A percentile compares a stretch with the other conserved stretches of the same genome.
Conservation (phyloP, 176 grass and related monocot species). For the Musa troglodytarum region DNA sequence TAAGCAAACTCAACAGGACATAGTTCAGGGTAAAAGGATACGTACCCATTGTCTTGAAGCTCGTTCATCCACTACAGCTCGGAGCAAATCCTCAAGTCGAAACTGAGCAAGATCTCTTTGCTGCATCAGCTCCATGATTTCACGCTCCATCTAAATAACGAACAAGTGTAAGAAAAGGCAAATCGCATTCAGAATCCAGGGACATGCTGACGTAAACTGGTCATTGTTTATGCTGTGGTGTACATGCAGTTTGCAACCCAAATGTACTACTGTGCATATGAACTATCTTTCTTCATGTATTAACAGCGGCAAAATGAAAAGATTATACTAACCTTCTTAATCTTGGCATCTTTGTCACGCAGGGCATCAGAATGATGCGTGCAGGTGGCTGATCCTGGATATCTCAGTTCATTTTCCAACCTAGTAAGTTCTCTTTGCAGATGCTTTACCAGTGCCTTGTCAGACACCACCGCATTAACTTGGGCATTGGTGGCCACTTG, state of each 20-base stretch:
- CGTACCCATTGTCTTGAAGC: slow-evolving; percentile 46
- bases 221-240: no score
- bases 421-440: slow-evolving; percentile 70
- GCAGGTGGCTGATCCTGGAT: slow-evolving; percentile 35
- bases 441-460: slow-evolving; percentile 77
- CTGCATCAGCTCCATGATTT: slow-evolving; percentile 57
- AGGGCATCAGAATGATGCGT: slow-evolving; percentile 44
- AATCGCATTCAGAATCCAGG: no score
- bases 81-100: slow-evolving; percentile 57
- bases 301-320: no score
- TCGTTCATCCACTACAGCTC: slow-evolving; percentile 31
- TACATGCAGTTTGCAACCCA: no score
- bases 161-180: no score
- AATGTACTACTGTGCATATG: no score
- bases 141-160: slow-evolving; percentile 49
- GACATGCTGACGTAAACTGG: no score
- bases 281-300: no score
- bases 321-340: slow-evolving; percentile 44
- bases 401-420: slow-evolving; percentile 58
- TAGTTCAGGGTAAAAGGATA: neutral
- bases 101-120: slow-evolving; percentile 15
- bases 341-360: slow-evolving; percentile 63
- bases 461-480: slow-evolving; percentile 68
- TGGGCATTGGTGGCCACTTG: slow-evolving; percentile 64
- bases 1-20: no score